These are phyloP conservation scores for Polytolypa hystricis DNA, from an alignment of 2,329 filamentous ascomycete species.

Conservation along the genomic window DNA sequence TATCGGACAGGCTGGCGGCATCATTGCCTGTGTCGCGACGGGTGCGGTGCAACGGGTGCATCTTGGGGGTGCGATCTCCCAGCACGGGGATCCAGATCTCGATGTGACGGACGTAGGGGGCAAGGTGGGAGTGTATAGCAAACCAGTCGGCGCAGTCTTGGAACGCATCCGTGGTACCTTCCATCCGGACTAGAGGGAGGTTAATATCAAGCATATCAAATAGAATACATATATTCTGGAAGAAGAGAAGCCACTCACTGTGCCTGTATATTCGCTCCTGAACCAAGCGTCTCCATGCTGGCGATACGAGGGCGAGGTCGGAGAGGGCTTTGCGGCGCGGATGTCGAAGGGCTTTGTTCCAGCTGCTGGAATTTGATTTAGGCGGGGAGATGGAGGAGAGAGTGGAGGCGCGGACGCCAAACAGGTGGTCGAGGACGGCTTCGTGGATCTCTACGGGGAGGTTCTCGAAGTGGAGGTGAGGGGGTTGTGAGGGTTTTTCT, in stretches of 20 bases:
- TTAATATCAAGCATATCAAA: no score
- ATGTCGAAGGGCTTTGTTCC: constrained; percentile 55
- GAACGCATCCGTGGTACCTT: constrained; percentile 55
- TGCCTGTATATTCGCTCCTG: constrained; percentile 64
- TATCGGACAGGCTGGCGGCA: constrained; percentile 14
- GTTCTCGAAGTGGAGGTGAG: no score
- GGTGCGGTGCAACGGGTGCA: constrained; percentile 30
- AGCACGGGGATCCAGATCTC: constrained; percentile 71
- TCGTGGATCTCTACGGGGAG: constrained; percentile 63
- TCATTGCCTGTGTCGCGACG: constrained; percentile 17
- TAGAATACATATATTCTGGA: no score
- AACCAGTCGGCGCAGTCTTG: constrained; percentile 53
- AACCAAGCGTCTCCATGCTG: constrained; percentile 55
- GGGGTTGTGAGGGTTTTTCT: no score
- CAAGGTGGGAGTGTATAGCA: constrained; percentile 45
- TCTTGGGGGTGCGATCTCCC: constrained; percentile 43
- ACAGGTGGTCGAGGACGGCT: constrained; percentile 58
- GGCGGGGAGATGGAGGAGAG: constrained; percentile 46
- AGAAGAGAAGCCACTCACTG: constrained; percentile 26
- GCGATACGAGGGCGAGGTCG: constrained; percentile 48
- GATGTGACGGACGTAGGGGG: constrained; percentile 56
- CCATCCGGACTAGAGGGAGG: constrained; percentile 49
- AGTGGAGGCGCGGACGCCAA: constrained; percentile 55
- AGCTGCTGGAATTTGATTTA: constrained; percentile 44
- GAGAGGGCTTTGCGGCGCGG: constrained; percentile 57